Base-by-base conservation (phyloP, 148 eudicot species). In the Bassia scoparia region DNA sequence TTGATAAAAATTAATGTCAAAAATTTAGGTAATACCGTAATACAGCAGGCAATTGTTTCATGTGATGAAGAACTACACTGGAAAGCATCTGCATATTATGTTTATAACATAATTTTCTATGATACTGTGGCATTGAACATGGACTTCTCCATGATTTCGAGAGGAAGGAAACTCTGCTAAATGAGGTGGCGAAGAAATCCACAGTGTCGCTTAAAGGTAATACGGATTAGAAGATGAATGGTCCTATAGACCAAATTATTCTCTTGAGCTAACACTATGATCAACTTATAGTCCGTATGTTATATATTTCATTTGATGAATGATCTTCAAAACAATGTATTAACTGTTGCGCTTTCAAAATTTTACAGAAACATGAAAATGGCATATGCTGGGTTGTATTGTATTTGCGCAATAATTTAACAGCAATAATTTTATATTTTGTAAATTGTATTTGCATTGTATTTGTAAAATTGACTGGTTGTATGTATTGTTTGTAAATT, bases 11-110 rank as follows among this genome's bases (percentile, higher is more conserved):
- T 23, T 34, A 13, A 59, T 44, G 20, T 38, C 37, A 43, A 72
- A 60, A 35, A 74, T 68, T 77, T 77, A 86, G 87, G 86, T 79
- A 84, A n/a, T n/a, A n/a, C n/a, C n/a, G n/a, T n/a, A n/a, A 67
- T 74, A 52, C 24, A 72, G 76, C n/a, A 27, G n/a, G 67, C 44
- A 74, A 77, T 34, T 70, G 63, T 66, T 59, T 74, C 64, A 52
- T 70, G 77, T 85, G 76, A 72, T 59, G 76, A 76, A 71, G 41
- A 59, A 46, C 52, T 54, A 69, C 15, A 29, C 61, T 58, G 71
- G 26, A 29, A 71, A 35, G 62, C 76, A 69, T 54, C 74, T 67
- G 61, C 27, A 61, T 72, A 46, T 48, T 72, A 31, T 53, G 71
- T 16, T 34, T 61, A 49, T 70, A 44, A 67, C 68, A 72, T n/a